These are phyloP conservation scores for Vitis vinifera DNA, from an alignment of 164 flowering plant genomes.

Conservation along the genomic window DNA sequence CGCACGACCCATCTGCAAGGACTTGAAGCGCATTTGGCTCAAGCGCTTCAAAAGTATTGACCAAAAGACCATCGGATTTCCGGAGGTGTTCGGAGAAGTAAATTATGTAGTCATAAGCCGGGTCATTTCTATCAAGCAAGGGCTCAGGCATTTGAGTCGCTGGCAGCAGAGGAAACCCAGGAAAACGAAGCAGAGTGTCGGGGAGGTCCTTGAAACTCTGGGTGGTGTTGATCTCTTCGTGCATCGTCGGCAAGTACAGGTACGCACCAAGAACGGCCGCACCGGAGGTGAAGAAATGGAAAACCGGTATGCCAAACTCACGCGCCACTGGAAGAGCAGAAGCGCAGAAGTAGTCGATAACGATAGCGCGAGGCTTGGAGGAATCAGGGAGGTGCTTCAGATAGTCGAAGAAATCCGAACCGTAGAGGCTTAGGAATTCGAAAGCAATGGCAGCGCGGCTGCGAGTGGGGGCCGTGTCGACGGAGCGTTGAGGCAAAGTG, in stretches of 20 bases:
- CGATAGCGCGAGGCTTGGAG: slow-evolving; percentile 5
- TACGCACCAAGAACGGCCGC: slow-evolving; percentile 15
- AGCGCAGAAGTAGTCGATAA: slow-evolving; percentile 24
- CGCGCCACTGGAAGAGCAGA: slow-evolving; percentile 9
- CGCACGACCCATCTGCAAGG: not conserved
- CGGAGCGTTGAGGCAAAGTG: too few relatives aligned
- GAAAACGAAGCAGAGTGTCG: slow-evolving; percentile 6
- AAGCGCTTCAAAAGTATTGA: slow-evolving; percentile 8
- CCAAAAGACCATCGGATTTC: slow-evolving; percentile 5
- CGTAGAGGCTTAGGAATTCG: slow-evolving; percentile 7
- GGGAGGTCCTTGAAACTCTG: slow-evolving; percentile 10
- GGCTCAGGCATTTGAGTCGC: slow-evolving; percentile 12
- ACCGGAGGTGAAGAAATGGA: slow-evolving; percentile 22
- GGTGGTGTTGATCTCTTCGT: not conserved
- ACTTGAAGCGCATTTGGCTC: slow-evolving; percentile 11
- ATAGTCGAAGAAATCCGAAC: not conserved
- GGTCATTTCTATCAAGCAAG: slow-evolving; percentile 6
- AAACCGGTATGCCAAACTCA: slow-evolving; percentile 20
- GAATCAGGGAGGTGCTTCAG: not conserved
- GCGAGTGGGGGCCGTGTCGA: too few relatives aligned
- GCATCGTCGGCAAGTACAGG: slow-evolving; percentile 22
- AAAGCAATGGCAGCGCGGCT: not conserved
- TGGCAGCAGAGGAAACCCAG: slow-evolving; percentile 23
- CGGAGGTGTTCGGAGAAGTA: not conserved
- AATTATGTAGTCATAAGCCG: slow-evolving; percentile 11